A percentile compares a stretch with the other conserved stretches of the same genome.
phyloP scores from a whole-genome alignment of 257 asterid species.

The Lantana camara region DNA sequence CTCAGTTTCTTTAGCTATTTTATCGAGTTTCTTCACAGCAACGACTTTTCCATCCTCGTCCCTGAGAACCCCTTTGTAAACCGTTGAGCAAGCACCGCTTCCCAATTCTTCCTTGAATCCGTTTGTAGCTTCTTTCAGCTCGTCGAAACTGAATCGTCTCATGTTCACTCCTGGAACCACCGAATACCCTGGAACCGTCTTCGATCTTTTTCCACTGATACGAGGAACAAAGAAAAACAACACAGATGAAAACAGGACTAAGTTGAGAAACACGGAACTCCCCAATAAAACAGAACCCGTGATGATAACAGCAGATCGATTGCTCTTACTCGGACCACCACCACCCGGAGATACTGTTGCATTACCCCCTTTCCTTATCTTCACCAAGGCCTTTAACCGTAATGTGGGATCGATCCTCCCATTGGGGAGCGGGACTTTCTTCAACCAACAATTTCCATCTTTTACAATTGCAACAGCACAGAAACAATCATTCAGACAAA shows the following conservation, averaged over 20 bases:
- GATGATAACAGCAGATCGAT: constrained; percentile 19
- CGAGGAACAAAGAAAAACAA: neutral
- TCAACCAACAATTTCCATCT: constrained; percentile 39
- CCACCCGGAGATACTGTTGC: neutral
- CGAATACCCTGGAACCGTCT: neutral
- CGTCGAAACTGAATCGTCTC: constrained; percentile 25
- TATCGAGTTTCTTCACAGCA: too few species aligned
- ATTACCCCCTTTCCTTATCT: constrained; percentile 17
- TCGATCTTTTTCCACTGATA: neutral
- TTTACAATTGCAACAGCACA: constrained; percentile 43
- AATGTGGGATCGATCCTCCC: constrained; percentile 28
- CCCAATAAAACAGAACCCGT: constrained; percentile 22
- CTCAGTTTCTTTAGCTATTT: too few species aligned
- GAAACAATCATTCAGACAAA: constrained; percentile 50
- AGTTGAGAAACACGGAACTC: constrained; percentile 21
- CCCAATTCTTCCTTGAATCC: constrained; percentile 34
- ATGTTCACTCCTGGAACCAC: constrained; percentile 17
- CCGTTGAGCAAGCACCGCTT: constrained; percentile 33
- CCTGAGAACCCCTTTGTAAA: constrained; percentile 30
- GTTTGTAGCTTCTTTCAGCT: constrained; percentile 28
- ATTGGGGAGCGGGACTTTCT: constrained; percentile 40
- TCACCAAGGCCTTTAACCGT: constrained; percentile 25
- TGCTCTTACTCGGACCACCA: neutral
- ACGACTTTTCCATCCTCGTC: too few species aligned
- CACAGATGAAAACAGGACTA: neutral